Evolutionary conservation across 345 rosid species (phyloP), one percentile per base, ranked within the genome.

Genomic region (Euphorbia pulcherrima): DNA sequence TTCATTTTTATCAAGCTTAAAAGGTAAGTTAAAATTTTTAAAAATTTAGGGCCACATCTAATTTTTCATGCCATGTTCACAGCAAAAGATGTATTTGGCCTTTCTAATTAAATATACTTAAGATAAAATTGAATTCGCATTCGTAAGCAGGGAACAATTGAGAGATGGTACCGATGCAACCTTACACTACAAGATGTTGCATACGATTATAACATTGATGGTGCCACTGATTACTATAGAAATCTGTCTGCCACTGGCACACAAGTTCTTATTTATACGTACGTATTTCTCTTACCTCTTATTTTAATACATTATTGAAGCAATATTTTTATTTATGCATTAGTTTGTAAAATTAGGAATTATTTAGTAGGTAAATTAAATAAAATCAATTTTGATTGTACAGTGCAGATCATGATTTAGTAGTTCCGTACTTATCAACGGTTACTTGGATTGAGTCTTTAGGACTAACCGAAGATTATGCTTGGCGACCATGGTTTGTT

Each of bases 401-500:
- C 76, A 78, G 84, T 8, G 84, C 76, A 3, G 84, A 81, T 48
- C 82, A 71, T 63, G 84, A 81, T 60, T 53, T 81, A 63, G 68
- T 65, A 27, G 69, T 81, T 29, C 82, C 84, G 41, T 73, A 51
- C 20, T 64, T 72, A 14, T 81, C 76, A 5, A 73, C 81, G 1
- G 58, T 65, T 20, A 24, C 30, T 5, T 81, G 84, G 84, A 78
- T 81, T 29, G 69, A 54, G 39, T 21, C 27, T 39, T 70, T 81
- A 12, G 62, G 68, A 39, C n/a, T 81, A n/a, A 78, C 74, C 0
- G 52, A 64, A 11, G 76, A 44, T 4, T 35, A 64, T 37, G 72
- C 68, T 46, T 81, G 84, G 84, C 73, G 80, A 12, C 82, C 84
- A 1, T 81, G 84, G 84, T 72, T 75, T 0, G 80, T 81, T 23